These are phyloP conservation scores for Omphalotus olearius DNA, from an alignment of 1,284 basidiomycete species.

Conservation along the genomic window DNA sequence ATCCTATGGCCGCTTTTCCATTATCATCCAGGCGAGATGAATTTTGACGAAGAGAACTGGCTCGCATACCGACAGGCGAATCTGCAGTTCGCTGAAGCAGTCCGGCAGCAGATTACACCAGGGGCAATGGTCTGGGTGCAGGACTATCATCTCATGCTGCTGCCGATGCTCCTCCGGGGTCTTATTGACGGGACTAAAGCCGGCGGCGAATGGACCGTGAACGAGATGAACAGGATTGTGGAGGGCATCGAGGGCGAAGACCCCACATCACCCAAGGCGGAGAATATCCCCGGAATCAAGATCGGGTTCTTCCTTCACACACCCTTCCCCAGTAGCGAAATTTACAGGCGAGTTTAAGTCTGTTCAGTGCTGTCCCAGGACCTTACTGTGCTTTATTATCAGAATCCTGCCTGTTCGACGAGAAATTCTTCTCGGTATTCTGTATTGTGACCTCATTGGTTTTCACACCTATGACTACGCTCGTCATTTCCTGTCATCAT, in stretches of 20 bases:
- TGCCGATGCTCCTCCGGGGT: constrained; percentile 90
- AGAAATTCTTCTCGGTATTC: constrained; percentile 92
- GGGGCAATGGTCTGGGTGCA: constrained; percentile 99
- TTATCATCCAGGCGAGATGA: constrained; percentile 99
- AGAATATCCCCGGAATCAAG: constrained; percentile 63
- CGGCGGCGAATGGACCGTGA: constrained; percentile 58
- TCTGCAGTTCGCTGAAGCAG: constrained; percentile 88
- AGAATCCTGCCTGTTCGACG: constrained; percentile 95
- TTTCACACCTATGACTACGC: constrained; percentile 99
- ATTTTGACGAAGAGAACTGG: constrained; percentile 99
- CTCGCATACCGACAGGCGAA: constrained; percentile 97
- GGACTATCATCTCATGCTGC: constrained; percentile 96
- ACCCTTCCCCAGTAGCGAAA: constrained; percentile 97
- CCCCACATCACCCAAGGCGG: constrained; percentile 30
- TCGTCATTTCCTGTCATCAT: constrained; percentile 97
- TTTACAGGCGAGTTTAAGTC: constrained; percentile 76
- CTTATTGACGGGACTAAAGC: constrained; percentile 73
- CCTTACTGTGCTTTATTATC: constrained; percentile 3
- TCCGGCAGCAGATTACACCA: constrained; percentile 72
- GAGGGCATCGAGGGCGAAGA: constrained; percentile 70
- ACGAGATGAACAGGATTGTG: constrained; percentile 71
- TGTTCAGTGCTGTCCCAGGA: constrained; percentile 8
- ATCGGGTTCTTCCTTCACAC: constrained; percentile 99
- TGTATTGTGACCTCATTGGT: constrained; percentile 95
- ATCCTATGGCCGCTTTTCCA: constrained; percentile 99